Conservation (phyloP, 495 filamentous ascomycete genomes). For the Penicillium lagena region DNA sequence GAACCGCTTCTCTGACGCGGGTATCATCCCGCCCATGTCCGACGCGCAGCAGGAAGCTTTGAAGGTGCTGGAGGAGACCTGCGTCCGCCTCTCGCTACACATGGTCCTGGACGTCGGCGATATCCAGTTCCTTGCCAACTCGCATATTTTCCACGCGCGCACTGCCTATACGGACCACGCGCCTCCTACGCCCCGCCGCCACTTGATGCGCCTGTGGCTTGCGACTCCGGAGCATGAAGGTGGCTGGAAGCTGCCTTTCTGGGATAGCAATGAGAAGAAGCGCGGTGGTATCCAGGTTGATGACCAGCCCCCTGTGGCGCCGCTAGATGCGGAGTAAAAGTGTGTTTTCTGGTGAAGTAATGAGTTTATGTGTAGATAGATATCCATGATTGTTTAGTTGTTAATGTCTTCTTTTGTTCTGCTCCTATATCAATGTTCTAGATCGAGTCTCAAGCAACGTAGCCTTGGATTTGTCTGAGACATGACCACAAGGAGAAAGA, state of each 20-base stretch:
- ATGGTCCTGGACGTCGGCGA: conserved; percentile 77
- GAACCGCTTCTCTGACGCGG: conserved; percentile 56
- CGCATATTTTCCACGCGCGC: conserved; percentile 62
- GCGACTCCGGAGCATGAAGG: conserved; percentile 74
- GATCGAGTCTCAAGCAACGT: too few species aligned
- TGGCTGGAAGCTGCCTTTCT: conserved; percentile 79
- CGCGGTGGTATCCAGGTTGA: conserved; percentile 77
- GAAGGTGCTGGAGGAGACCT: conserved; percentile 60
- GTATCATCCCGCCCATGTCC: conserved; percentile 61
- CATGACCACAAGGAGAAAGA: too few species aligned
- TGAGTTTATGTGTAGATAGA: conserved; percentile 4
- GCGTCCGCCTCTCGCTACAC: conserved; percentile 58
- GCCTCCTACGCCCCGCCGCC: conserved; percentile 55
- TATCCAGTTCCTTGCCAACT: conserved; percentile 69
- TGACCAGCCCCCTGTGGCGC: conserved; percentile 60
- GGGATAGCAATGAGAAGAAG: conserved; percentile 76
- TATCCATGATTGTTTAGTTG: too few species aligned
- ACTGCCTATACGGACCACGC: conserved; percentile 63
- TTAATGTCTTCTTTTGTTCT: too few species aligned
- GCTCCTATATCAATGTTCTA: too few species aligned
- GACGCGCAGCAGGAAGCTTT: conserved; percentile 57
- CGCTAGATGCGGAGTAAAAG: conserved; percentile 64
- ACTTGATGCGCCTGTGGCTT: conserved; percentile 84
- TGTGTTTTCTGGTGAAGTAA: neutral
- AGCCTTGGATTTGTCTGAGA: too few species aligned